Conservation (phyloP, 495 filamentous ascomycete genomes). For the Trichoderma reesei region DNA sequence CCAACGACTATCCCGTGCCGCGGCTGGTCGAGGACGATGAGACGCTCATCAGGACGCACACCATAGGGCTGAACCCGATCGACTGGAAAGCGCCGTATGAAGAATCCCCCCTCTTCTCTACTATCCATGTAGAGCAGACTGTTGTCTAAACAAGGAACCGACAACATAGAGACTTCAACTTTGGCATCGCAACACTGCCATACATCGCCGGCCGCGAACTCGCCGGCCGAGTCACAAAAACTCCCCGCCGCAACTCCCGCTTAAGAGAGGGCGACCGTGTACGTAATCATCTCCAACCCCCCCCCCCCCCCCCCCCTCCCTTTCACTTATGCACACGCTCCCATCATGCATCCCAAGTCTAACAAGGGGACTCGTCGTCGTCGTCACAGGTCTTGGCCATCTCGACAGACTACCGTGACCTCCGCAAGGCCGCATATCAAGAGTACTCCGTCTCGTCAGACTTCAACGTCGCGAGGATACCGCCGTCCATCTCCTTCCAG, state of each 20-base stretch:
- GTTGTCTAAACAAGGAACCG: neutral
- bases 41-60: conserved; percentile 45
- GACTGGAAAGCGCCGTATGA: conserved; percentile 64
- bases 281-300: neutral
- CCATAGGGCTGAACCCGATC: conserved; percentile 59
- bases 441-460: conserved; percentile 54
- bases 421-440: conserved; percentile 59
- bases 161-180: conserved; percentile 45
- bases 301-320: too few relatives aligned
- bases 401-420: conserved; percentile 63
- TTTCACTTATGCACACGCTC: too few relatives aligned
- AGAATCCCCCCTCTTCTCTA: neutral
- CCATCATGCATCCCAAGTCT: neutral
- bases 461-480: conserved; percentile 53
- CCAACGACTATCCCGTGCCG: conserved; percentile 40
- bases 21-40: conserved; percentile 28
- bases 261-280: conserved; percentile 45
- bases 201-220: conserved; percentile 55
- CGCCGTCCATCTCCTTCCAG: conserved; percentile 35
- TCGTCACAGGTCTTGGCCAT: conserved; percentile 40
- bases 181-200: conserved; percentile 49
- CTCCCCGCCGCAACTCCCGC: conserved; percentile 30
- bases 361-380: neutral
- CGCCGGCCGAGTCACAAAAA: conserved; percentile 45
- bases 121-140: neutral